Evolutionary conservation across 2,329 filamentous ascomycete species (phyloP).

Genomic region (Arachnomyces sp.): DNA sequence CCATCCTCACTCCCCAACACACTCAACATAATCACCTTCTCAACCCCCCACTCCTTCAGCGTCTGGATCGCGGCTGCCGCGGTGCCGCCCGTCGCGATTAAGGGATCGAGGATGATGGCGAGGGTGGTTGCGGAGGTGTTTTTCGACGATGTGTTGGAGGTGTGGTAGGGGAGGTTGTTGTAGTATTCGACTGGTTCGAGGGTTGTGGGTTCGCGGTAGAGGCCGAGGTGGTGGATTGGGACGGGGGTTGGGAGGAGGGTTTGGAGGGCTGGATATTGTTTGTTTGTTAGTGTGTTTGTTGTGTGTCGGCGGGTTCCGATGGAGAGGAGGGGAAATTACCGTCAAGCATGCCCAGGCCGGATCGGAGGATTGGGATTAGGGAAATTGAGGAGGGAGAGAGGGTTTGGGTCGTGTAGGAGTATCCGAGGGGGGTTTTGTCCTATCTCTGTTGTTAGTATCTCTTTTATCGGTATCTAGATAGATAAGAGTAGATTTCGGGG

Average conservation of each 20-base stretch:
- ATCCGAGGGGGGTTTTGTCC: slow-evolving; percentile 73
- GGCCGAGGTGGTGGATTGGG: slow-evolving; percentile 84
- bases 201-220: slow-evolving; percentile 83
- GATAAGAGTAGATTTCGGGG: slow-evolving; percentile 3
- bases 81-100: slow-evolving; percentile 90
- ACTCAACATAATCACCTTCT: slow-evolving; percentile 66
- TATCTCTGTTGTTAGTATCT: slow-evolving; percentile 28
- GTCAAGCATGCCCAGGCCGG: slow-evolving; percentile 85
- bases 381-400: slow-evolving; percentile 62
- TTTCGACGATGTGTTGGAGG: slow-evolving; percentile 17
- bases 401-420: slow-evolving; percentile 60
- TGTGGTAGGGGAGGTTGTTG: slow-evolving; percentile 76
- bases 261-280: slow-evolving; percentile 56
- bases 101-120: slow-evolving; percentile 80
- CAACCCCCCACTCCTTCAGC: slow-evolving; percentile 84
- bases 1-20: slow-evolving; percentile 68
- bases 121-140: slow-evolving; percentile 48
- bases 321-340: slow-evolving; percentile 39
- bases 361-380: slow-evolving; percentile 86
- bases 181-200: slow-evolving; percentile 94
- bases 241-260: slow-evolving; percentile 72
- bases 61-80: slow-evolving; percentile 84
- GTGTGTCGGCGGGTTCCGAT: neutral
- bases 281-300: slow-evolving; percentile 5
- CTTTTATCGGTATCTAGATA: neutral